Base-by-base conservation (phyloP, 2,329 filamentous ascomycete genomes). In the Xylariaceae sp. region DNA sequence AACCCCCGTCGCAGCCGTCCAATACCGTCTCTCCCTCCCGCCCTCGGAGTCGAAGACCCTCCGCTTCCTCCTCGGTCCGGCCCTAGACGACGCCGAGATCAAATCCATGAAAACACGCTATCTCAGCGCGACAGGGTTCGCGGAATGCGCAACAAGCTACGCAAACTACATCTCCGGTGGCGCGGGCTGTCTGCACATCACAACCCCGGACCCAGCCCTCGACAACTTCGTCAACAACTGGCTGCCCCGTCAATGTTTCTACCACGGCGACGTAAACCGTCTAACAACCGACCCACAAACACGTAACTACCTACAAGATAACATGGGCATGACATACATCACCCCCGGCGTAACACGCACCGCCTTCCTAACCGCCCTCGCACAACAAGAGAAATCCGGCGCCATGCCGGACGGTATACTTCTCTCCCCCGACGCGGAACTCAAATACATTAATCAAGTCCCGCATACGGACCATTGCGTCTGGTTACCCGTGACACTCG, bases 391-490 rank as follows among this genome's bases (percentile, higher is more conserved):
- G 63, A 68, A 75, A 11, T 80, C 73, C 18, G 82, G 82, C n/a
- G 75, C 80, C 13, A 83, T 84, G 80, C 82, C 82, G 0, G 81
- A 84, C 65, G 81, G 81, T 4, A 82, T 84, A 57, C 66, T 84
- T 3, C 71, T 84, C 2, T 70, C 74, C 15, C 77, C 82, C 63
- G 81, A 78, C 47, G 82, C 81, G 1, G 80, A 82, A 66, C 75
- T 84, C 41, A 84, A 84, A 66, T 84, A 83, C 70, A 83, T 84
- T 73, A 84, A 84, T 70, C 80, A 83, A 68, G 73, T 84, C n/a
- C 82, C 82, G 18, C 81, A 84, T 64, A 83, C 81, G 0, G 82
- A 84, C 60, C 81, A 83, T 67, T 84, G 81, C 61, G 79, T 84
- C 2, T 84, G 82, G 82, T 73, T 84, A 1, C 80, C 81, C 0